Base-by-base conservation (phyloP, 305 asterid species). In the Salvia sclarea region DNA sequence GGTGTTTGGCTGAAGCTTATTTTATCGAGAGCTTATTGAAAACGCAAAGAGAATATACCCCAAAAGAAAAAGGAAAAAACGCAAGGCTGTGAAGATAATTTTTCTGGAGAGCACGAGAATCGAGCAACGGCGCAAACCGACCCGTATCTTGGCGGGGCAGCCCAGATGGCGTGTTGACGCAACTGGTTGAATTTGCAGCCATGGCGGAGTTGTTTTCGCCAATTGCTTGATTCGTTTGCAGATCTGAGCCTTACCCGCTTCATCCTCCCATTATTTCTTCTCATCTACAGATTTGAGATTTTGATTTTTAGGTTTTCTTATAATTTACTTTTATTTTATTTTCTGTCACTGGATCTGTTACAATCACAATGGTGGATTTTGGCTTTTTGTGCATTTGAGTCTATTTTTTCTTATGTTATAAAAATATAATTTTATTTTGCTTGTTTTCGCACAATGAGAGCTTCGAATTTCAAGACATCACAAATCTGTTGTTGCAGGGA, bases 221-320 rank as follows among this genome's bases (percentile, higher is more conserved):
- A 11, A 22, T 66, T 69, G 78, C 79, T 53, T 6, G 2, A 38
- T 69, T 54, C 25, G 2, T 17, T 58, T 22, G 69, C 59, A 75
- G 74, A 81, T 78, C 85, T 81, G 85, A 78, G 85, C 81, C 85
- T 53, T 38, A 6, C 2, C 2, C 11, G 10, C 4, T 45, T 4
- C 1, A 0, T 13, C 2, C 38, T 18, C 9, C 14, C 3, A 12
- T 10, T 3, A 10, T 21, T 7, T 4, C 6, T 9, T 33, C 31
- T 30, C 8, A 22, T 17, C 1, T 20, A 6, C 11, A 21, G 18
- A n/a, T 41, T 5, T 37, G 13, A 17, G 2, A 1, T 2, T 28
- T 14, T 3, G 2, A 1, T 3, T 12, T 24, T 14, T 5, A 1
- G 21, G 21, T 5, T 14, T 45, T 45, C 0, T 10, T 40, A 40